Percentiles rank a stretch among this genome's conserved stretches.
Conservation (phyloP, 129 eudicot species). For the Flaveria sonorensis region DNA sequence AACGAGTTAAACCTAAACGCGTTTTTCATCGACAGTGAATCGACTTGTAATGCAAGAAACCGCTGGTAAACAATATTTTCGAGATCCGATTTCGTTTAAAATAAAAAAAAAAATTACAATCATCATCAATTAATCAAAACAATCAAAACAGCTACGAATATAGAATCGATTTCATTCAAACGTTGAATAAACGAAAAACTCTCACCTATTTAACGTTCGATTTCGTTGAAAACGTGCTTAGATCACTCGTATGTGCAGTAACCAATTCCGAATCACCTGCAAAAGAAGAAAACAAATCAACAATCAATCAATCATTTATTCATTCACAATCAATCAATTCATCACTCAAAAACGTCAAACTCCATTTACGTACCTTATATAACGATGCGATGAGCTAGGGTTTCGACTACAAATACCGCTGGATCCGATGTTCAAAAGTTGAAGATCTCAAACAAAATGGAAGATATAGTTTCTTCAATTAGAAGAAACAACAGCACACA, state of each 20-base stretch:
- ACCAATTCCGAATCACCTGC: constrained; percentile 30
- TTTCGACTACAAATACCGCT: constrained; percentile 29
- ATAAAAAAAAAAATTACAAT: no score
- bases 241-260: neutral
- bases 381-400: constrained; percentile 33
- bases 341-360: constrained; percentile 14
- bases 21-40: neutral
- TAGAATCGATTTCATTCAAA: constrained; percentile 28
- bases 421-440: constrained; percentile 47
- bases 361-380: constrained; percentile 18
- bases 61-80: neutral
- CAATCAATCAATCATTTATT: neutral
- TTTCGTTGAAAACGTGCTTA: constrained; percentile 18
- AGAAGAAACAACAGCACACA: constrained; percentile 3
- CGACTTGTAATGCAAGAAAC: neutral
- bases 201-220: constrained; percentile 36
- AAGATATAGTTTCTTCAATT: neutral
- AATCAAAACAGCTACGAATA: neutral
- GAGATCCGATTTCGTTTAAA: neutral
- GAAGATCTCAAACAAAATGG: constrained; percentile 38
- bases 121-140: neutral
- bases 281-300: constrained; percentile 12
- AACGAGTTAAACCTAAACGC: neutral
- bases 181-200: neutral
- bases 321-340: neutral